These are phyloP conservation scores for Furcasterigmium sp. DNA, from an alignment of 2,329 filamentous ascomycete genomes.

Conservation along the genomic window DNA sequence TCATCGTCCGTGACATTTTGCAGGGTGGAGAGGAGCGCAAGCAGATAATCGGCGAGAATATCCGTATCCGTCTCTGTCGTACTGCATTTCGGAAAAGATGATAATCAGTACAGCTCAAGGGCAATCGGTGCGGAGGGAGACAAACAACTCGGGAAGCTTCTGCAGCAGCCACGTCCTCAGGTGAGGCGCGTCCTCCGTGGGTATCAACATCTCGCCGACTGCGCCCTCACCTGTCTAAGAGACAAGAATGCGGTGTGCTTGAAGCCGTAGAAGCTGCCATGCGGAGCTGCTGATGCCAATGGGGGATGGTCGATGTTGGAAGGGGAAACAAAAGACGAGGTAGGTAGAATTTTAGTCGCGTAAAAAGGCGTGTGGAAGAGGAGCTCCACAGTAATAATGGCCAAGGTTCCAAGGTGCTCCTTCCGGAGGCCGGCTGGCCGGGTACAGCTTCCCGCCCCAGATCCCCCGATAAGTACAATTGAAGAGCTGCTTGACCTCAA, in stretches of 20 bases:
- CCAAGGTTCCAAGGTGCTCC: too few species aligned
- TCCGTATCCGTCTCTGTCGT: slow-evolving; percentile 77
- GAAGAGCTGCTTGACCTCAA: too few species aligned
- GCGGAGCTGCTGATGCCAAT: neutral
- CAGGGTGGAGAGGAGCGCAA: slow-evolving; percentile 63
- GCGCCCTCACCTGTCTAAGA: neutral
- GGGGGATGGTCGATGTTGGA: neutral
- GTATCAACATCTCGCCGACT: slow-evolving; percentile 49
- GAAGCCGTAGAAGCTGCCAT: neutral
- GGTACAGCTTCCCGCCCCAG: too few species aligned
- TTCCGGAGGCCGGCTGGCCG: too few species aligned
- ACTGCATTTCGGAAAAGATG: slow-evolving; percentile 1
- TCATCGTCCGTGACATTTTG: slow-evolving; percentile 62
- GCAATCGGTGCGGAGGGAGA: too few species aligned
- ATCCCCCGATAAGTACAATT: too few species aligned
- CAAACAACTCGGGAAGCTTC: slow-evolving; percentile 16
- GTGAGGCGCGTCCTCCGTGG: slow-evolving; percentile 54
- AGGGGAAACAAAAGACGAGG: neutral
- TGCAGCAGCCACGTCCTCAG: slow-evolving; percentile 76
- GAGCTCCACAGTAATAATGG: too few species aligned
- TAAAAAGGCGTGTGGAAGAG: too few species aligned
- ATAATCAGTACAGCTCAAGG: too few species aligned
- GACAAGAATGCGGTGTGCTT: neutral
- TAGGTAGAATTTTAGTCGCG: too few species aligned
- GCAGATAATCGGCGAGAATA: slow-evolving; percentile 79